phyloP scores from a whole-genome alignment of 345 rosid genomes.

The Acer saccharum region DNA sequence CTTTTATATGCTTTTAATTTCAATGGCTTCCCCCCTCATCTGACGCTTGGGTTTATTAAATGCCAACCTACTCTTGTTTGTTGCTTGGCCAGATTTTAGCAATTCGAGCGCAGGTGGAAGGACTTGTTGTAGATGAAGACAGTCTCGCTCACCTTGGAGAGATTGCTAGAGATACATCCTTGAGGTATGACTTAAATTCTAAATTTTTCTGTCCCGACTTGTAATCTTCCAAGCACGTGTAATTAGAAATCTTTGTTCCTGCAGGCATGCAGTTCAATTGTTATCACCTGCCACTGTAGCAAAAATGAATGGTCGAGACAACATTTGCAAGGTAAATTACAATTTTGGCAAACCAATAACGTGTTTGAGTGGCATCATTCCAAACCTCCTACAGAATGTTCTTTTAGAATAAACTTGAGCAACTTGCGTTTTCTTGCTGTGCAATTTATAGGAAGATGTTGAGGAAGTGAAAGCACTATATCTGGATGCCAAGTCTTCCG shows the following conservation, averaged over 20 bases:
- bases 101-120: slow-evolving; percentile 96
- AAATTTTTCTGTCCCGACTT: background rate
- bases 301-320: slow-evolving; percentile 90
- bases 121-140: slow-evolving; percentile 77
- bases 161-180: slow-evolving; percentile 75
- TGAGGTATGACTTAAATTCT: slow-evolving; percentile 49
- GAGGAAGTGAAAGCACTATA: slow-evolving; percentile 80
- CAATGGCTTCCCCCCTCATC: background rate
- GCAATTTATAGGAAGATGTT: slow-evolving; percentile 65
- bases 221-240: background rate
- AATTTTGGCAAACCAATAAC: background rate
- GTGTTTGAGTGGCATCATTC: background rate
- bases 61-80: slow-evolving; percentile 4
- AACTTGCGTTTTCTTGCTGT: too few relatives aligned
- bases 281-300: slow-evolving; percentile 93
- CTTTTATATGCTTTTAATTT: background rate
- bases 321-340: slow-evolving; percentile 75
- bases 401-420: background rate
- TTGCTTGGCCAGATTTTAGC: slow-evolving; percentile 75
- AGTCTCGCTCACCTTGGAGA: slow-evolving; percentile 87
- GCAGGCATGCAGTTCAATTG: slow-evolving; percentile 95
- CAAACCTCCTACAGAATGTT: background rate
- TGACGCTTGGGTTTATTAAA: background rate
- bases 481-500: slow-evolving; percentile 93
- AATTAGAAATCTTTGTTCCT: slow-evolving; percentile 6